These are phyloP conservation scores for Pelargonium citronellum DNA, from an alignment of 441 rosid species.

Conservation along the genomic window DNA sequence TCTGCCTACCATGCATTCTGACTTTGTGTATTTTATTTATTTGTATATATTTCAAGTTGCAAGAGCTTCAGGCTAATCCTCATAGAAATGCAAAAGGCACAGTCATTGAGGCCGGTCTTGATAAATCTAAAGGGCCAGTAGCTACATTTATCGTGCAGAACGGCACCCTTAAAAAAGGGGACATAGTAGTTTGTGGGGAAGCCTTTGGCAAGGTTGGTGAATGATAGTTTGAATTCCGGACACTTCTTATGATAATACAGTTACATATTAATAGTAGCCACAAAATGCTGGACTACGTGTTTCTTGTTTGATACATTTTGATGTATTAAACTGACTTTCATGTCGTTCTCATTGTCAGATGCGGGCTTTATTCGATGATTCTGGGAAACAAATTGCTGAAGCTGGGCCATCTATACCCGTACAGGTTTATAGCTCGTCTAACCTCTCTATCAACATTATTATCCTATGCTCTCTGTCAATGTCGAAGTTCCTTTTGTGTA, in stretches of 20 bases:
- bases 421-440: conserved; percentile 50
- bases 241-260: conserved; percentile 18
- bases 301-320: background rate
- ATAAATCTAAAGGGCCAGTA: conserved; percentile 87
- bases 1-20: conserved; percentile 22
- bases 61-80: conserved; percentile 97
- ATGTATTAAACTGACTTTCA: background rate
- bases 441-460: conserved; percentile 1
- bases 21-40: conserved; percentile 23
- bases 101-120: conserved; percentile 88
- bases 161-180: conserved; percentile 86
- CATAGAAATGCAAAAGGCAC: conserved; percentile 93
- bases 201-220: conserved; percentile 86
- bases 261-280: conserved; percentile 1
- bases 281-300: background rate
- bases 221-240: conserved; percentile 18
- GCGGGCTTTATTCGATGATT: conserved; percentile 86
- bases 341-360: conserved; percentile 41
- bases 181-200: conserved; percentile 85
- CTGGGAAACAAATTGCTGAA: conserved; percentile 70
- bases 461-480: background rate
- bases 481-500: background rate
- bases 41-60: conserved; percentile 48
- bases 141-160: conserved; percentile 93
- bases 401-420: conserved; percentile 96